Base-by-base conservation (phyloP, 108 stramenopile genomes). In the Schizochytrium sp. region DNA sequence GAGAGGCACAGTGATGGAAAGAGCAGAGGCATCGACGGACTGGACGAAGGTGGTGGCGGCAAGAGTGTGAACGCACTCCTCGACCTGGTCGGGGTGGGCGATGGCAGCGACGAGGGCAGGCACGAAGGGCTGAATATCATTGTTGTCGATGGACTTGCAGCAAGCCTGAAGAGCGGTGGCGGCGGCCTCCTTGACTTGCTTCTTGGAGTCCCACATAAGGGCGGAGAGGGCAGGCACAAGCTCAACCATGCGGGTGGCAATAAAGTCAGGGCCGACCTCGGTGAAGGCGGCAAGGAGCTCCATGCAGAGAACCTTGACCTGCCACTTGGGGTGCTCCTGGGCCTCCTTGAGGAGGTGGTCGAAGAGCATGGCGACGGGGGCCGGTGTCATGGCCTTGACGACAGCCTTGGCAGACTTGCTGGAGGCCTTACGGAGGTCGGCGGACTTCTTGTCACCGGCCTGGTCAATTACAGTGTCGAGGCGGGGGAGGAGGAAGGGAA, bases 181-280 rank as follows among this genome's bases (percentile, higher is more conserved):
- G n/a, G 97, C 96, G 17, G 95, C 92, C 93, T 97, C 93, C 95
- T 96, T 97, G 89, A 98, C 95, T 93, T 97, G 96, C 94, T 97
- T 97, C 96, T 98, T 98, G 87, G 98, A 97, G 93, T 98, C 98
- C 96, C 97, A 97, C 97, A 98, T 97, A 89, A 95, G 97, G 4
- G 96, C 96, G 15, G 98, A 97, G 55, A 98, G 95, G 88, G 97
- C 97, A 50, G 98, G 98, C 45, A 98, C 96, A 41, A 98, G 88
- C 92, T 96, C 94, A 12, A 96, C 96, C 88, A 98, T 95, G 58
- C 95, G 94, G 88, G 95, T 93, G 72, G 95, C 96, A 7, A 97
- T 92, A 88, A 96, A 96, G 88, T 94, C 95, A 38, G 96, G 96
- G 28, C 95, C 96, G 49, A 58, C 87, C 61, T 88, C 91, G 44